phyloP scores from a whole-genome alignment of 2,329 filamentous ascomycete species.

The Epichloe coenophiala region DNA sequence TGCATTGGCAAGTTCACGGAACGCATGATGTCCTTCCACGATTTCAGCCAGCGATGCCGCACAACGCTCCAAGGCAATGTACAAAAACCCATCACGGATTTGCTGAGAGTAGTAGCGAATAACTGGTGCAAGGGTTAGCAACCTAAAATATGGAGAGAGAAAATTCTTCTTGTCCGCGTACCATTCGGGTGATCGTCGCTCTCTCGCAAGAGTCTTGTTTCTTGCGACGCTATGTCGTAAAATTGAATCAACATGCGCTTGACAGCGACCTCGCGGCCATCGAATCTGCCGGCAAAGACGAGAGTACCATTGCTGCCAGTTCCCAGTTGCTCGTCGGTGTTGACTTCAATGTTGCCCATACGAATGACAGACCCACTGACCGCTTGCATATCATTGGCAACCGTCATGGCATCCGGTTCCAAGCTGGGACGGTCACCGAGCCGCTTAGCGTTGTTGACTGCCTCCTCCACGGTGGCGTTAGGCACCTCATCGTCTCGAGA shows the following conservation, averaged over 20 bases:
- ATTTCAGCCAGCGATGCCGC: conserved; percentile 88
- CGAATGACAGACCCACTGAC: conserved; percentile 45
- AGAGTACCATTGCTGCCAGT: conserved; percentile 94
- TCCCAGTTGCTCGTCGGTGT: conserved; percentile 49
- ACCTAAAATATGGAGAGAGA: too few species aligned
- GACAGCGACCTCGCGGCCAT: conserved; percentile 83
- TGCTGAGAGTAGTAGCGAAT: conserved; percentile 94
- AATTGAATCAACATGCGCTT: conserved; percentile 96
- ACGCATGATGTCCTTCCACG: conserved; percentile 59
- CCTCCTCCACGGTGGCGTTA: conserved; percentile 44
- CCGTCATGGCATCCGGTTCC: conserved; percentile 48
- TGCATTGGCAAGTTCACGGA: conserved; percentile 55
- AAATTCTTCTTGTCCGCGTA: conserved; percentile 16
- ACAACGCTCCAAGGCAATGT: conserved; percentile 90
- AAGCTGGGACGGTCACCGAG: conserved; percentile 39
- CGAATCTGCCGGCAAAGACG: conserved; percentile 89
- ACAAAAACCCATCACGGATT: conserved; percentile 77
- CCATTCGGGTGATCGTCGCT: conserved; percentile 90
- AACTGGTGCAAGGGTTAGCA: conserved; percentile 34
- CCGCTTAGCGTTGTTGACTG: conserved; percentile 44
- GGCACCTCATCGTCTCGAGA: conserved; percentile 33
- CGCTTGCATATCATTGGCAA: conserved; percentile 43
- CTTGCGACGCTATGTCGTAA: conserved; percentile 87
- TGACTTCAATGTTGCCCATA: conserved; percentile 51
- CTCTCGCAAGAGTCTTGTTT: conserved; percentile 79